These are phyloP conservation scores for Phytopythium oedochilum DNA, from an alignment of 352 stramenopile species.

Conservation along the genomic window DNA sequence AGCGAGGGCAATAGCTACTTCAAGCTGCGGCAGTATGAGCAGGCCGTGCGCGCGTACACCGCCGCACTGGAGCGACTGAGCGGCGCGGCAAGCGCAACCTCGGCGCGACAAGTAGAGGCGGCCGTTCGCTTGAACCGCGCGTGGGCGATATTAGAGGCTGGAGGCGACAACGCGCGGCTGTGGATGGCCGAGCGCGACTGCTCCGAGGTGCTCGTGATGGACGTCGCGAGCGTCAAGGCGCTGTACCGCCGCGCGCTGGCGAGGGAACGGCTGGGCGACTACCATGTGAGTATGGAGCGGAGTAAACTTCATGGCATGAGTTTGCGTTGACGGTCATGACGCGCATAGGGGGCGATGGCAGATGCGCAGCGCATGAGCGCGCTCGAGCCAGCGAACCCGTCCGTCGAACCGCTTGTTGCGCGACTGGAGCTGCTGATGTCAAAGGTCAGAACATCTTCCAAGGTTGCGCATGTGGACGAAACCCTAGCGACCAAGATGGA, in stretches of 20 bases:
- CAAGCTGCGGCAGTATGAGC: slow-evolving; percentile 28
- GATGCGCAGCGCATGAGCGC: slow-evolving; percentile 22
- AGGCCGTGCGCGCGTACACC: slow-evolving; percentile 50
- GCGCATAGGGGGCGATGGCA: slow-evolving; percentile 21
- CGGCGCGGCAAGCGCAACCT: neutral
- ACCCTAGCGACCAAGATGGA: neutral
- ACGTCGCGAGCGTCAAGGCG: slow-evolving; percentile 85
- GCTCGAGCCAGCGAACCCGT: slow-evolving; percentile 43
- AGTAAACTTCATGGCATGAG: too few species aligned
- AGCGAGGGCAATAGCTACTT: slow-evolving; percentile 55
- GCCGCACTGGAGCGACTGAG: slow-evolving; percentile 17
- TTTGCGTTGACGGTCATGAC: neutral
- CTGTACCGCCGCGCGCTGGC: slow-evolving; percentile 84
- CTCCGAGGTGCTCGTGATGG: slow-evolving; percentile 46
- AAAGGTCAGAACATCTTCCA: neutral
- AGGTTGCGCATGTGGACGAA: neutral
- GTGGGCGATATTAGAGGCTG: slow-evolving; percentile 42
- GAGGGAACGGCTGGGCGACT: slow-evolving; percentile 60
- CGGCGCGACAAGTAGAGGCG: slow-evolving; percentile 23
- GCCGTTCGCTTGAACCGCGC: slow-evolving; percentile 67
- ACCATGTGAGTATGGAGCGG: slow-evolving; percentile 23
- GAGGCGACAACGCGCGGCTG: slow-evolving; percentile 12
- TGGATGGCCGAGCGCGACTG: slow-evolving; percentile 67
- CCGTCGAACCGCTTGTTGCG: slow-evolving; percentile 11
- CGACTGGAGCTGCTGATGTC: slow-evolving; percentile 10